Evolutionary conservation across 352 stramenopile genomes (phyloP).

Genomic region (Thalassiosira delicatula): DNA sequence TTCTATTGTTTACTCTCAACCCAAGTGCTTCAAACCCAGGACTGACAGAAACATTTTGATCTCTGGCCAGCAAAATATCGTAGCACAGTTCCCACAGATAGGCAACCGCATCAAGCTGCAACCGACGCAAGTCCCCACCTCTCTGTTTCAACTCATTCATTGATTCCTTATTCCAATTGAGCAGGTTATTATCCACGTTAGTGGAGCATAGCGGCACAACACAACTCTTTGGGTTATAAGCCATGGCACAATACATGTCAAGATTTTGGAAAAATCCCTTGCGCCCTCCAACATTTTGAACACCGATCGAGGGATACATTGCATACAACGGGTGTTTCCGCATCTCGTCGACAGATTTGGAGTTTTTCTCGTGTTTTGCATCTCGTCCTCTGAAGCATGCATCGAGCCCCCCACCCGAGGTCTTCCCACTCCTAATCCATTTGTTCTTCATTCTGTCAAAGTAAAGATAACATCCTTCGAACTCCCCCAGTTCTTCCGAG

Average conservation of each 20-base stretch:
- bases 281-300: constrained; percentile 8
- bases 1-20: not conserved
- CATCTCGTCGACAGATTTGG: constrained; percentile 20
- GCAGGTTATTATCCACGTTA: not conserved
- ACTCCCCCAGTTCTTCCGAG: not conserved
- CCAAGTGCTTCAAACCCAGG: not conserved
- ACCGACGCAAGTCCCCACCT: not conserved
- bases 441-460: constrained; percentile 4
- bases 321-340: constrained; percentile 1
- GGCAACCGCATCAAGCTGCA: not conserved
- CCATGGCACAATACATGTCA: constrained; percentile 15
- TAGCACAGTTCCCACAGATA: constrained; percentile 6
- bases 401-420: not conserved
- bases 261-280: constrained; percentile 35
- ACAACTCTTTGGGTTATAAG: not conserved
- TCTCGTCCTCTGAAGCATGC: constrained; percentile 3
- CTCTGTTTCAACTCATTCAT: not conserved
- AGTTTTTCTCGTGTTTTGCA: constrained; percentile 18
- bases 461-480: constrained; percentile 30
- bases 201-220: not conserved
- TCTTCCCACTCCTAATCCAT: constrained; percentile 20
- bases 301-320: constrained; percentile 4
- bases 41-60: constrained; percentile 6
- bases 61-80: not conserved
- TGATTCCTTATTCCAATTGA: constrained; percentile 11